Base-by-base conservation (phyloP, 2,329 filamentous ascomycete genomes). In the Aspergillus pseudoviridinutans region DNA sequence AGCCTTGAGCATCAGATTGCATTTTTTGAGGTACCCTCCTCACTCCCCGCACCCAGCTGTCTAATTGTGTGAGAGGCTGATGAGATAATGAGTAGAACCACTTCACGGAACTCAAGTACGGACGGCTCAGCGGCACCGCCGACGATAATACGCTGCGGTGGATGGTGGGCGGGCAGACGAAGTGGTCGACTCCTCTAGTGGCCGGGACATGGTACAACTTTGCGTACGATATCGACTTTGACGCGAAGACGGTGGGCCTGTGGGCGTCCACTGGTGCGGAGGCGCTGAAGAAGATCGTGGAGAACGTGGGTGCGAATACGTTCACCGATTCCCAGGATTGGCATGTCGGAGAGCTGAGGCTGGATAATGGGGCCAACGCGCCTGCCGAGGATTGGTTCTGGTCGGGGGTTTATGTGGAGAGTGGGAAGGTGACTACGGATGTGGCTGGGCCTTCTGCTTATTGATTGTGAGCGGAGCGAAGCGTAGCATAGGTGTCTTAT, bases 41-140 rank as follows among this genome's bases (percentile, higher is more conserved):
- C 22, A 22, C 22, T 2, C 22, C 22, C 22, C 22, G 22, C 22
- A 22, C 22, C 22, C 22, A 2, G 22, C 22, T 2, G 2, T 22
- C 22, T 22, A 22, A 22, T 22, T 22, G 22, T 25, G 25, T 25
- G 25, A 25, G 3, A 25, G 25, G 28, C 29, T 38, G 32, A 38
- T 17, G 32, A 38, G 14, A n/a, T 6, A 25, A 25, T 25, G 24
- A 4, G 1, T n/a, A 46, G 85, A 75, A 87, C 70, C 87, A 90
- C 74, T 90, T 90, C 73, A 90, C 87, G 12, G 88, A 90, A 77
- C 75, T 91, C 71, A 90, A 90, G 78, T 84, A 84, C 57, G 88
- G 87, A 1, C 41, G 75, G 78, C 55, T 68, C 71, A 24, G 20
- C 3, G 82, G 79, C 54, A 79, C 42, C 3, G 42, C 7, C 1